Evolutionary conservation across 208 protist species (phyloP), one percentile per base, ranked within the genome.

Genomic region (Naegleria lovaniensis): DNA sequence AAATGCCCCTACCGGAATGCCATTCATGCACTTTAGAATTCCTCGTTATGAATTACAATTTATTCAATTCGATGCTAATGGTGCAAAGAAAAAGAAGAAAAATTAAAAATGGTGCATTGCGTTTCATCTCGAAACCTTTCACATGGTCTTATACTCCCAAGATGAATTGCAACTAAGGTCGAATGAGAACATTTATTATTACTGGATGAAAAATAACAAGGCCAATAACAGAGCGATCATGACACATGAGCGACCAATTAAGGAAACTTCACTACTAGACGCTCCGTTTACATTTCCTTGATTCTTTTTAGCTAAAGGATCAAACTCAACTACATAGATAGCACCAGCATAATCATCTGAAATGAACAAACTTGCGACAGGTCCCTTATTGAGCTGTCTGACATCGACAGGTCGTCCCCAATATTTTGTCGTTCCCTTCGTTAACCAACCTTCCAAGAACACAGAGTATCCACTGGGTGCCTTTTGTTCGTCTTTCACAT

Each of bases 11-110:
- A 25, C 19, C 0, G 33, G 33, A 11, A 52, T 87, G 40, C 84
- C 84, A 25, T 89, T 89, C 29, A 89, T 89, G 85, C 85, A 89
- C 29, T 89, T 89, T 67, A 89, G 85, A 67, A 89, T 89, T 67
- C 85, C 85, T 55, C n/a, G 85, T 41, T 89, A 89, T 89, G 85
- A 89, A 89, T 29, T 67, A 25, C 85, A 89, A 89, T 89, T 89
- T 40, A 89, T 89, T 67, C 85, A 89, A 89, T 89, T 89, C 59
- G 85, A 89, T 0, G 85, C 29, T 79, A 9, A 29, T 86, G 39
- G 39, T 29, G 83, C 36, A 85, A 85, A 43, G 79, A 85, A 43
- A 13, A 85, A 85, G n/a, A 43, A 39, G 36, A 85, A 85, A 43
- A 85, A 40, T 7, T 85, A 85, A 43, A 85, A 43, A 83, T 83